Conservation (phyloP, 2,329 filamentous ascomycete genomes). For the Geosmithia putterillii region DNA sequence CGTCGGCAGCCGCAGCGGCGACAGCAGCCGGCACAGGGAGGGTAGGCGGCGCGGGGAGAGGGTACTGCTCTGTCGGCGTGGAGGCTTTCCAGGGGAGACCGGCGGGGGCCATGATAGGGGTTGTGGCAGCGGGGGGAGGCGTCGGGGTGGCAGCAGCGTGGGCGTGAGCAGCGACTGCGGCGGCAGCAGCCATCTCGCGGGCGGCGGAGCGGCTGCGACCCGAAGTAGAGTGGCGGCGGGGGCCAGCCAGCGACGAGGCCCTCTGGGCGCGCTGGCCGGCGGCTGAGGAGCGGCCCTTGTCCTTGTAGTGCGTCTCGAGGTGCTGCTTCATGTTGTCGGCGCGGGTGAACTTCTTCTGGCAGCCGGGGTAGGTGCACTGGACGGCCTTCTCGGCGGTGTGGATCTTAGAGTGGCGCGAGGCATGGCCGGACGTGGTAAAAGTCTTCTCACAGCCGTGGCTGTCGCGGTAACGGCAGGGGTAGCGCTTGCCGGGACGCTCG, state of each 20-base stretch:
- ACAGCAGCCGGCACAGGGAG: background rate
- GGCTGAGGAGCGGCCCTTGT: constrained; percentile 36
- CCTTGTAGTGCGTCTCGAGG: constrained; percentile 62
- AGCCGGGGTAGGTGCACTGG: constrained; percentile 53
- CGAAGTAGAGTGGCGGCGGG: constrained; percentile 18
- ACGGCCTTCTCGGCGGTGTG: constrained; percentile 73
- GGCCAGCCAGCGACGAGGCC: constrained; percentile 15
- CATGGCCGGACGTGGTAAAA: constrained; percentile 75
- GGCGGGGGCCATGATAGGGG: background rate
- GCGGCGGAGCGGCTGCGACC: constrained; percentile 16
- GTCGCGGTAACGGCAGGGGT: constrained; percentile 62
- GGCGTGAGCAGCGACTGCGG: background rate
- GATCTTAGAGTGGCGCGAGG: constrained; percentile 76
- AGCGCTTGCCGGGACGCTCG: constrained; percentile 49
- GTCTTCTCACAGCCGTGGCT: constrained; percentile 63
- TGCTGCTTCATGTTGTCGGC: constrained; percentile 86
- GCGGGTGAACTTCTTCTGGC: constrained; percentile 69
- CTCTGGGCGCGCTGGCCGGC: constrained; percentile 18
- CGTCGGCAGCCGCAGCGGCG: constrained; percentile 20
- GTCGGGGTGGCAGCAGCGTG: background rate
- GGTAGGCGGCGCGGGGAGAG: constrained; percentile 16
- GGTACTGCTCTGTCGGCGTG: constrained; percentile 29
- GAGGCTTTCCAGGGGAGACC: constrained; percentile 5
- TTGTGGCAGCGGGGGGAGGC: background rate
- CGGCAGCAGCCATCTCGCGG: constrained; percentile 2